Conservation (phyloP, 495 filamentous ascomycete species). For the Staphylotrichum longicolle region DNA sequence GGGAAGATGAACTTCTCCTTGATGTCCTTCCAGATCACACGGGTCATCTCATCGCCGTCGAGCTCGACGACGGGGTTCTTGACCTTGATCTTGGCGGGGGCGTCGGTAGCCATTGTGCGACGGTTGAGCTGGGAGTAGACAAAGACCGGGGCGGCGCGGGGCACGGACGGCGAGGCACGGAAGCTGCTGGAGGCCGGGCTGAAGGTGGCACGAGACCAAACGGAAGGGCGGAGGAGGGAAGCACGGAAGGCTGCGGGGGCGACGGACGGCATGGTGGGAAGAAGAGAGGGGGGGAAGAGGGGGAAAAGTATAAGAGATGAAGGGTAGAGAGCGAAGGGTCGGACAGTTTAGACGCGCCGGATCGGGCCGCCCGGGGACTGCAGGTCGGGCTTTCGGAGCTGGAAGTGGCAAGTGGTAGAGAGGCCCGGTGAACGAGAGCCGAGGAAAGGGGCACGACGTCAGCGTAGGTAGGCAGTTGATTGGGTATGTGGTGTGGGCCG, state of each 20-base stretch:
- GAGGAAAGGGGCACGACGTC: conserved; percentile 24
- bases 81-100: conserved; percentile 79
- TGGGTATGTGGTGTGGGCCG: conserved; percentile 24
- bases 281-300: conserved; percentile 18
- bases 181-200: conserved; percentile 20
- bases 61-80: conserved; percentile 96
- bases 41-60: conserved; percentile 99
- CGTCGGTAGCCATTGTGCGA: conserved; percentile 41
- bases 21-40: conserved; percentile 98
- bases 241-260: conserved; percentile 29
- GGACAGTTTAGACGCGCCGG: conserved; percentile 26
- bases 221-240: conserved; percentile 30
- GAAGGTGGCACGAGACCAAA: conserved; percentile 25
- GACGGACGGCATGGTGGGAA: conserved; percentile 35
- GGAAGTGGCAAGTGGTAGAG: conserved; percentile 19
- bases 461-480: conserved; percentile 14
- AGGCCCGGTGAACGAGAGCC: conserved; percentile 28
- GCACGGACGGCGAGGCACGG: conserved; percentile 9
- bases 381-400: conserved; percentile 21
- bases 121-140: conserved; percentile 32
- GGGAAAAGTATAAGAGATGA: conserved; percentile 19
- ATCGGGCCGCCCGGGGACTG: conserved; percentile 23
- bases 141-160: conserved; percentile 27
- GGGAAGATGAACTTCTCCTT: conserved; percentile 96
- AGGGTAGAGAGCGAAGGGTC: conserved; percentile 14